These are phyloP conservation scores for Asparagopsis taxiformis DNA, from an alignment of 31 red algal species.

Conservation along the genomic window DNA sequence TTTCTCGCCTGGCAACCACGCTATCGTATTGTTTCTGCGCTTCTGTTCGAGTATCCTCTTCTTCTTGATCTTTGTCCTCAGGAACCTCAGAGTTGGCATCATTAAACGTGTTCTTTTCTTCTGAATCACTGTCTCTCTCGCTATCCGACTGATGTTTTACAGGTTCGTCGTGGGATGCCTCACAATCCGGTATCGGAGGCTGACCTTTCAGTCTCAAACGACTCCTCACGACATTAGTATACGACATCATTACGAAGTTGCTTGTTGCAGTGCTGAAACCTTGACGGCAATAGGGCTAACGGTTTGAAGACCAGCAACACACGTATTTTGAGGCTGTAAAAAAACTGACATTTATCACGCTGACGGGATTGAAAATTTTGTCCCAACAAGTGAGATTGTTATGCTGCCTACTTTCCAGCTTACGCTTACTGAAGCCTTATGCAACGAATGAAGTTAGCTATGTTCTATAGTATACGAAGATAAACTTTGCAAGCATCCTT, in stretches of 20 bases:
- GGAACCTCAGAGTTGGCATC: neutral
- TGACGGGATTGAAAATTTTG: too few species aligned
- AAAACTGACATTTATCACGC: too few species aligned
- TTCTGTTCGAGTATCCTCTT: slow-evolving; percentile 20
- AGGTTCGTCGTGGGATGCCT: neutral
- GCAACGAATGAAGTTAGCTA: too few species aligned
- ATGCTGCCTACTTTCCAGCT: too few species aligned
- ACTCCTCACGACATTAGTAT: slow-evolving; percentile 49
- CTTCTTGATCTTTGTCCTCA: neutral
- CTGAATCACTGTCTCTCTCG: neutral
- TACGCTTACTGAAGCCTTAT: too few species aligned
- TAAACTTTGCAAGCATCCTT: too few species aligned
- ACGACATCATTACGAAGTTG: slow-evolving; percentile 23
- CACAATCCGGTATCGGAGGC: slow-evolving; percentile 10
- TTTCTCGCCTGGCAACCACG: neutral
- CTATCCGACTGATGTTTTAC: too few species aligned
- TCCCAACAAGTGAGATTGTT: too few species aligned
- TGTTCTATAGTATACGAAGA: too few species aligned
- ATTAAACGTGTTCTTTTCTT: neutral
- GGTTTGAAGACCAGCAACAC: too few species aligned
- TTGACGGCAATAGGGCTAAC: too few species aligned
- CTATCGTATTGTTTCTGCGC: slow-evolving; percentile 24
- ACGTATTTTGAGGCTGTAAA: too few species aligned
- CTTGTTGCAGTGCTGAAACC: neutral
- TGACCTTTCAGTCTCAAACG: slow-evolving; percentile 44